phyloP scores from a whole-genome alignment of 495 filamentous ascomycete species.

The Xylaria palmicola region DNA sequence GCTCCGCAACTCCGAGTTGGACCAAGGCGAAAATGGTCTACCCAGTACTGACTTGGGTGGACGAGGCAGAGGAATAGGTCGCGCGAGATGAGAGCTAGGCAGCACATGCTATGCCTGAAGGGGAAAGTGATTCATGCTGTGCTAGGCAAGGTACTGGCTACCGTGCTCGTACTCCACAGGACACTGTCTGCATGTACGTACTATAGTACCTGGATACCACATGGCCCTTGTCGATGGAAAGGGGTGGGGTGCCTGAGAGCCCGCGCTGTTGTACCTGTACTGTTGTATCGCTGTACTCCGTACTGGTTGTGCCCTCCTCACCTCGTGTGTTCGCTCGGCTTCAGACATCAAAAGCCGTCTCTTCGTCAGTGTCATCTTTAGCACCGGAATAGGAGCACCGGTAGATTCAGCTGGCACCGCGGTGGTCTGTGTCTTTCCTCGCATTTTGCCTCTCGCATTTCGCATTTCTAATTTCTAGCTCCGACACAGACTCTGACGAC shows the following conservation, averaged over 20 bases:
- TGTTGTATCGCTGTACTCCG: background rate
- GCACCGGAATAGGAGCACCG: background rate
- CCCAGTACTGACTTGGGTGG: background rate
- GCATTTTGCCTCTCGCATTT: background rate
- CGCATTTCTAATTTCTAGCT: no score
- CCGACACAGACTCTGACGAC: no score
- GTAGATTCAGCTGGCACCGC: background rate
- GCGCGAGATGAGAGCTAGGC: constrained; percentile 4
- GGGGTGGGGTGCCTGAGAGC: background rate
- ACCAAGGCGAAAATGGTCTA: background rate
- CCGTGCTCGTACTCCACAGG: background rate
- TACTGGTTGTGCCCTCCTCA: background rate
- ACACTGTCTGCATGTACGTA: constrained; percentile 3
- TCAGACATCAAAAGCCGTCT: background rate
- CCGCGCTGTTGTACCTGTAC: background rate
- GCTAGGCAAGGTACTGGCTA: background rate
- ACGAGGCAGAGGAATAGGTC: constrained; percentile 3
- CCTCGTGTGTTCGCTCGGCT: background rate
- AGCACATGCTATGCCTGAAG: constrained; percentile 5
- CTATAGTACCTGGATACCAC: constrained; percentile 13
- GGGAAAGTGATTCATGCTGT: constrained; percentile 9
- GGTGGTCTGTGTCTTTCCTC: background rate
- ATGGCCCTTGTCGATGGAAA: constrained; percentile 14
- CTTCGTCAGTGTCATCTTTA: background rate
- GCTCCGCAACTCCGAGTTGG: constrained; percentile 2